Conservation (phyloP, 2,329 filamentous ascomycete species). For the Samsoniella hepiali region DNA sequence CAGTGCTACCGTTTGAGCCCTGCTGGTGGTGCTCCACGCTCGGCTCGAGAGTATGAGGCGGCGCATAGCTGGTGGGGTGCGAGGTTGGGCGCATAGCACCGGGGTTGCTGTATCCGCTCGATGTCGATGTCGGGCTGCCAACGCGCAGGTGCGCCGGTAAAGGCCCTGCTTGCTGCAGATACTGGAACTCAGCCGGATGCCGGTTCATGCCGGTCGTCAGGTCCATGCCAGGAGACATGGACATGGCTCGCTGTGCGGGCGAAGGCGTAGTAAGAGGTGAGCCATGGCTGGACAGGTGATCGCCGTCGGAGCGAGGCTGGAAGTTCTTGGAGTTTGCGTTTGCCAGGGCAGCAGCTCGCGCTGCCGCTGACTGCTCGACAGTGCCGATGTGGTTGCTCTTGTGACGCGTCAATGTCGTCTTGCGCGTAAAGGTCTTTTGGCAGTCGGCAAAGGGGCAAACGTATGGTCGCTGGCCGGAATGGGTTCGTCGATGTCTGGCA, state of each 20-base stretch:
- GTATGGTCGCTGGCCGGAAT: constrained; percentile 93
- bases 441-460: constrained; percentile 97
- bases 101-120: constrained; percentile 48
- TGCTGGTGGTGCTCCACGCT: constrained; percentile 75
- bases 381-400: constrained; percentile 95
- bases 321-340: constrained; percentile 40
- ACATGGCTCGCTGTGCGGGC: constrained; percentile 72
- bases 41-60: constrained; percentile 80
- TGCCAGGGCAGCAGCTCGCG: constrained; percentile 79
- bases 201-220: constrained; percentile 69
- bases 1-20: constrained; percentile 63
- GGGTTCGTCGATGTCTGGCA: constrained; percentile 88
- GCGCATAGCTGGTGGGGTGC: constrained; percentile 79
- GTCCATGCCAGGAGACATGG: constrained; percentile 75
- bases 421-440: constrained; percentile 95
- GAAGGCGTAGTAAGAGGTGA: constrained; percentile 79
- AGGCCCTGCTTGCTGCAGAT: constrained; percentile 69
- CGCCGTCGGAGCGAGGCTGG: constrained; percentile 64
- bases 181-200: constrained; percentile 62
- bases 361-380: constrained; percentile 86
- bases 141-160: constrained; percentile 81
- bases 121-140: constrained; percentile 65
- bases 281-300: constrained; percentile 66
- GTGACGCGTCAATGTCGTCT: constrained; percentile 91
- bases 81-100: constrained; percentile 68